phyloP scores from a whole-genome alignment of 2,329 filamentous ascomycete genomes.

The Orbilia ellipsospora region DNA sequence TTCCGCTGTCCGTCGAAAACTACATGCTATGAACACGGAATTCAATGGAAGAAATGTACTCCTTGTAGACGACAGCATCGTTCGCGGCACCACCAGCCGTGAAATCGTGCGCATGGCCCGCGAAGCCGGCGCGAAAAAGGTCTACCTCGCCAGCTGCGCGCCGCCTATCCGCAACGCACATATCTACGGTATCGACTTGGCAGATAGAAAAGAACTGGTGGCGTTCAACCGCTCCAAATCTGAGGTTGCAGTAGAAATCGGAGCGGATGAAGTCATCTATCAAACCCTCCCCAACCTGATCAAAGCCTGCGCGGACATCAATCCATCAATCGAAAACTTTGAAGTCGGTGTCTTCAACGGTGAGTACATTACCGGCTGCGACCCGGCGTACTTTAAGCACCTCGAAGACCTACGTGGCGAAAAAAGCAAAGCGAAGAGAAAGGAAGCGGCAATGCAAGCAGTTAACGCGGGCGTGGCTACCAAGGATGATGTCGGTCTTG shows the following conservation, averaged over 20 bases:
- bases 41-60: conserved; percentile 83
- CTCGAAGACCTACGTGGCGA: conserved; percentile 78
- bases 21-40: conserved; percentile 86
- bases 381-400: conserved; percentile 83
- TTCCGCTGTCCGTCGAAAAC: conserved; percentile 88
- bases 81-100: conserved; percentile 82
- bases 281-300: conserved; percentile 83
- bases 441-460: conserved; percentile 73
- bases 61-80: conserved; percentile 89
- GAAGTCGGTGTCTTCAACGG: conserved; percentile 94
- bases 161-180: conserved; percentile 86
- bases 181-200: conserved; percentile 84
- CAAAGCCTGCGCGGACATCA: conserved; percentile 77
- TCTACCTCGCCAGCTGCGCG: conserved; percentile 84
- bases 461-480: conserved; percentile 73
- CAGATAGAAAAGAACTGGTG: conserved; percentile 76
- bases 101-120: conserved; percentile 86
- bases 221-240: conserved; percentile 73
- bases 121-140: conserved; percentile 82
- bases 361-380: conserved; percentile 82
- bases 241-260: conserved; percentile 75
- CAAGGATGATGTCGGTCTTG: conserved; percentile 69
- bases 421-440: conserved; percentile 74
- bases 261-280: conserved; percentile 80
- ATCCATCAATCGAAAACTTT: conserved; percentile 73